phyloP scores from a whole-genome alignment of 225 moss, liverwort and hornwort species.

The Pseudisothecium myosuroides region DNA sequence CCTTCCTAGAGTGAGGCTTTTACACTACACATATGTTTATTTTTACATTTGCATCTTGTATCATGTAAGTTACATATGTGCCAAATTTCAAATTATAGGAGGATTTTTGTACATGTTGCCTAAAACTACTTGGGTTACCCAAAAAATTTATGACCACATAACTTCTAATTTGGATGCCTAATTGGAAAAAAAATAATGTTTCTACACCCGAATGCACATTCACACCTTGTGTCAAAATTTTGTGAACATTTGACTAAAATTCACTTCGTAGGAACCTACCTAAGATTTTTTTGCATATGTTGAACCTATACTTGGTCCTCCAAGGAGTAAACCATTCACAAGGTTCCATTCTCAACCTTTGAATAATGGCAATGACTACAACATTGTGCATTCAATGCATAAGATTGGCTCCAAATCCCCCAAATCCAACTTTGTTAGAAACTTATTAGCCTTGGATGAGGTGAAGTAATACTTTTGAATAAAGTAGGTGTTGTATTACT shows the following conservation, averaged over 20 bases:
- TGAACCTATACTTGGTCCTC: neutral
- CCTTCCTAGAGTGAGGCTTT: no score
- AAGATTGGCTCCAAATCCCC: rapidly evolving
- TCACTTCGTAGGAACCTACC: neutral
- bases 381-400: neutral
- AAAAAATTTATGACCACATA: rapidly evolving
- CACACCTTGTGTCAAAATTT: neutral
- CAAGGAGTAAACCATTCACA: neutral
- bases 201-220: rapidly evolving
- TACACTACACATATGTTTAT: no score
- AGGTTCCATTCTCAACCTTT: neutral
- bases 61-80: neutral
- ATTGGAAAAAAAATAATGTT: neutral
- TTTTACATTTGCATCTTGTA: neutral
- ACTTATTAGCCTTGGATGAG: neutral
- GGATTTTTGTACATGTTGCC: rapidly evolving
- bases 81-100: neutral
- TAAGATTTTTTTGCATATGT: neutral
- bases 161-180: rapidly evolving
- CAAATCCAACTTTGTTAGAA: neutral
- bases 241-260: rapidly evolving
- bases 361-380: neutral
- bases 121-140: rapidly evolving
- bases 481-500: neutral
- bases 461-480: neutral